Evolutionary conservation across 73 alveolate genomes (phyloP).

Genomic region (Paramecium pentaurelia): DNA sequence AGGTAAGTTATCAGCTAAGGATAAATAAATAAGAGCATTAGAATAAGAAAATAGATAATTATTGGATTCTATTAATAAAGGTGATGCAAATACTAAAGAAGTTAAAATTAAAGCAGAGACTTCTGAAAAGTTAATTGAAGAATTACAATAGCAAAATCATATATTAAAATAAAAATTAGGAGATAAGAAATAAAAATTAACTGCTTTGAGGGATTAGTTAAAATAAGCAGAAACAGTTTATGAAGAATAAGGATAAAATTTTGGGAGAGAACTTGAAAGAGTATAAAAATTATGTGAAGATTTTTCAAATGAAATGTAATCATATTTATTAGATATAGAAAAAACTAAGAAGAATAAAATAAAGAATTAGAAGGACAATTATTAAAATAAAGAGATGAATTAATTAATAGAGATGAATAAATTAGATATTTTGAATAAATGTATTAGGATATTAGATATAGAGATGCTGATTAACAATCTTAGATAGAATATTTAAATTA

Average conservation of each 20-base stretch:
- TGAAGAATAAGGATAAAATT: slow-evolving; percentile 22
- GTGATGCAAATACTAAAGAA: not conserved
- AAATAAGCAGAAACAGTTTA: not conserved
- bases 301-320: slow-evolving; percentile 44
- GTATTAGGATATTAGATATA: not conserved
- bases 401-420: slow-evolving; percentile 11
- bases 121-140: slow-evolving; percentile 12
- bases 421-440: slow-evolving; percentile 30
- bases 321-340: not conserved
- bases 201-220: not conserved
- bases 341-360: not conserved
- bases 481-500: slow-evolving; percentile 12
- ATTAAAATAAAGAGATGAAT: not conserved
- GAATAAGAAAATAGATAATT: not conserved
- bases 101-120: not conserved
- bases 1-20: not conserved
- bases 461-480: slow-evolving; percentile 33
- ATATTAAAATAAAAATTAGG: not conserved
- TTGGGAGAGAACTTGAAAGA: slow-evolving; percentile 40
- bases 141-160: not conserved
- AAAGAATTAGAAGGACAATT: not conserved
- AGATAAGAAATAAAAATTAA: not conserved
- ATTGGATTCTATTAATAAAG: not conserved
- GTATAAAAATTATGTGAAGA: slow-evolving; percentile 40
- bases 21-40: not conserved